Percentiles rank a stretch among this genome's conserved stretches.
phyloP scores from a whole-genome alignment of 768 basidiomycete species.

The Peribolospora baueri region DNA sequence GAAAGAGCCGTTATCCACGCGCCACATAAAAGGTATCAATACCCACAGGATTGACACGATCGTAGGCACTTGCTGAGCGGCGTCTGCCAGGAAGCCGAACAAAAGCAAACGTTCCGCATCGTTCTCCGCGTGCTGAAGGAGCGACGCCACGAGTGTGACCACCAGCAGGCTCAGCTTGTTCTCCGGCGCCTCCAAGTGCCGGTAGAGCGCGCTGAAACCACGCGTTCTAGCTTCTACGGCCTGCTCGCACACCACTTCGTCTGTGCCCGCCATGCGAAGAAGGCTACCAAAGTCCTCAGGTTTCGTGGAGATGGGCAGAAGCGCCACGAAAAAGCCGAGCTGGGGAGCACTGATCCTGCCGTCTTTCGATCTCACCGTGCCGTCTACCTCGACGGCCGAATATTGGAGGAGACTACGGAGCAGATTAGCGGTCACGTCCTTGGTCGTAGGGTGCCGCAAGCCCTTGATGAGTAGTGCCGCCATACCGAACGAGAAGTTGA shows the following conservation, averaged over 20 bases:
- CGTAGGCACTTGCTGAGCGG: neutral
- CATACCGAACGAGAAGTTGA: slow-evolving; percentile 55
- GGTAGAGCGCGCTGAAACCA: slow-evolving; percentile 26
- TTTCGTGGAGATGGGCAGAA: slow-evolving; percentile 30
- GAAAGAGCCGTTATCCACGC: too few relatives aligned
- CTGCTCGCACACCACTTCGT: slow-evolving; percentile 25
- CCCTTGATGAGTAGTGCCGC: slow-evolving; percentile 71
- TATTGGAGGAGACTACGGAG: slow-evolving; percentile 33
- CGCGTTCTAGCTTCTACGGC: slow-evolving; percentile 18
- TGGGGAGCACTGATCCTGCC: slow-evolving; percentile 13
- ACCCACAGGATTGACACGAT: too few relatives aligned
- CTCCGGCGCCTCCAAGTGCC: slow-evolving; percentile 39
- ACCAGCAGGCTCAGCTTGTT: slow-evolving; percentile 41
- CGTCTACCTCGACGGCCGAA: slow-evolving; percentile 17
- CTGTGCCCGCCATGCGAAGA: slow-evolving; percentile 27
- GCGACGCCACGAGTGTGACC: slow-evolving; percentile 48
- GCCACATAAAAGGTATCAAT: too few relatives aligned
- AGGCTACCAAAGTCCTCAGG: too few relatives aligned
- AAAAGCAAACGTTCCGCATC: slow-evolving; percentile 60
- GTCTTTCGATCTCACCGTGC: slow-evolving; percentile 22
- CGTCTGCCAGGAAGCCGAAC: slow-evolving; percentile 46
- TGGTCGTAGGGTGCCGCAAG: slow-evolving; percentile 41
- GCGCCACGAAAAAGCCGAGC: slow-evolving; percentile 53
- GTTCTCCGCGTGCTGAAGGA: slow-evolving; percentile 47
- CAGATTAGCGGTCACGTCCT: slow-evolving; percentile 26